A percentile compares a stretch with the other conserved stretches of the same genome.
Conservation (phyloP, 2,329 filamentous ascomycete species). For the Penicillium sp. region DNA sequence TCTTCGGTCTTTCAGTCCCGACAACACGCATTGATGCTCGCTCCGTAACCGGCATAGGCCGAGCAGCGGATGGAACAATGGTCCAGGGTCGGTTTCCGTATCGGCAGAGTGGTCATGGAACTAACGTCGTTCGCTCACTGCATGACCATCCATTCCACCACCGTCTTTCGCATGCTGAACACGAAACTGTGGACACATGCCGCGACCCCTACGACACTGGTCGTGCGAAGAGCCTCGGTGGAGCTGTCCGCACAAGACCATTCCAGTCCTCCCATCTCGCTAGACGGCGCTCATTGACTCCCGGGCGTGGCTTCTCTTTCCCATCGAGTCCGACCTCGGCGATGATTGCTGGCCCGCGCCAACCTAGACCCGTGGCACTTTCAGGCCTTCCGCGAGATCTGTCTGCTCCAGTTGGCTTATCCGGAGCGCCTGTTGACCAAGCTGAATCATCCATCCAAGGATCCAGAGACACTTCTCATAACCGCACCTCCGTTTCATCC, state of each 20-base stretch:
- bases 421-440: background rate
- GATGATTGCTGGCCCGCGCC: background rate
- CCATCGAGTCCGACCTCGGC: background rate
- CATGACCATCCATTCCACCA: conserved; percentile 39
- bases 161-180: conserved; percentile 26
- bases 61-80: conserved; percentile 44
- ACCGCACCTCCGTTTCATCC: conserved; percentile 1
- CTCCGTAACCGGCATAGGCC: conserved; percentile 30
- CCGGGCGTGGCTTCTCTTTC: background rate
- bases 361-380: conserved; percentile 2
- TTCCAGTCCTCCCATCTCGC: background rate
- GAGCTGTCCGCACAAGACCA: background rate
- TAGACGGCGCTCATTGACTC: conserved; percentile 1
- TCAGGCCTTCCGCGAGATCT: background rate
- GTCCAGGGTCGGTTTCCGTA: conserved; percentile 43
- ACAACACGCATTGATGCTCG: conserved; percentile 10
- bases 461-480: background rate
- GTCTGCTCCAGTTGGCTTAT: background rate
- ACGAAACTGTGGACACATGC: conserved; percentile 3
- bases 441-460: background rate
- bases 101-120: conserved; percentile 44
- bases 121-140: conserved; percentile 30
- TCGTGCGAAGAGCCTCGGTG: background rate
- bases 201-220: background rate
- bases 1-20: conserved; percentile 30